Evolutionary conservation across 441 rosid genomes (phyloP).

Genomic region (Corymbia citriodora): DNA sequence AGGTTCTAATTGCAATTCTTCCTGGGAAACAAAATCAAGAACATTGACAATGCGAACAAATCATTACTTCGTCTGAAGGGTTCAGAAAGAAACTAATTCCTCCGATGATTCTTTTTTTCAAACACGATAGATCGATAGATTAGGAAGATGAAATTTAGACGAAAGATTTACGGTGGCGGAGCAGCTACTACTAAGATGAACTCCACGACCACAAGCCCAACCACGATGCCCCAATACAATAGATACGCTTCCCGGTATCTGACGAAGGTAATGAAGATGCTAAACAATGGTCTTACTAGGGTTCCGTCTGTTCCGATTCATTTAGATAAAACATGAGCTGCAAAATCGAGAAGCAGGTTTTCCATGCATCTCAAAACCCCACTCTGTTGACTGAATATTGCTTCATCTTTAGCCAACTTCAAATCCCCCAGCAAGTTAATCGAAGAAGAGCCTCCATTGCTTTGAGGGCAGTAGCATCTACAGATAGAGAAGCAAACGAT

Average conservation of each 20-base stretch:
- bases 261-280: background rate
- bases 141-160: background rate
- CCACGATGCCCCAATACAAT: background rate
- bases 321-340: background rate
- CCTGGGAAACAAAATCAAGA: background rate
- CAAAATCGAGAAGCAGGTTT: background rate
- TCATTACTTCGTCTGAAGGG: background rate
- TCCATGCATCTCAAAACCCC: background rate
- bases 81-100: background rate
- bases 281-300: background rate
- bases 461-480: background rate
- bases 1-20: background rate
- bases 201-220: background rate
- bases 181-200: background rate
- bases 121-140: background rate
- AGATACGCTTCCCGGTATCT: background rate
- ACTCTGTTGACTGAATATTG: background rate
- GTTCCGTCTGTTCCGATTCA: background rate
- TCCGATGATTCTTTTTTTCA: background rate
- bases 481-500: background rate
- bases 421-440: background rate
- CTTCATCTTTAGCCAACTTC: background rate
- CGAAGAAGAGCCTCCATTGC: background rate
- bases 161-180: background rate
- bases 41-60: background rate